Evolutionary conservation across 2,329 filamentous ascomycete genomes (phyloP), one percentile per base, ranked within the genome.

Genomic region (Hymenoscyphus occultus): DNA sequence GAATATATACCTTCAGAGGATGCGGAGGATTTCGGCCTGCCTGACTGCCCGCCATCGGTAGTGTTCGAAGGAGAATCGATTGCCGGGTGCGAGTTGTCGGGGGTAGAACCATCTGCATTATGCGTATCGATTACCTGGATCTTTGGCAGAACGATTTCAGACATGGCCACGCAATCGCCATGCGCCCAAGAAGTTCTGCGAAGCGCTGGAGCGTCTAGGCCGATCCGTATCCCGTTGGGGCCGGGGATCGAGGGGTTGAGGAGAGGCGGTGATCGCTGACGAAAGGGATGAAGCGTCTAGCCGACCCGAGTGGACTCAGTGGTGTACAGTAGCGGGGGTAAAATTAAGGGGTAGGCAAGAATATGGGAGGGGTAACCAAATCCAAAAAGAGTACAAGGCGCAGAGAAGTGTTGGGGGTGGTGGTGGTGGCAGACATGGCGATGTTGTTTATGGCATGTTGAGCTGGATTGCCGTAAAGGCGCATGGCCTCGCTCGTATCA

Each of bases 1-100:
- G 42, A 22, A 31, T 67, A 65, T 68, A 62, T 66, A 74, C 74
- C 73, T 69, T 76, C 74, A 56, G 74, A 75, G 57, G 72, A 74
- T 32, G 69, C 70, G 22, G 73, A 62, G 51, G 71, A 74, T 54
- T 65, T 70, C 64, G 74, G 74, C 59, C 71, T 71, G 10, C 64
- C 63, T 19, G 71, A 69, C 32, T 67, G 68, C 13, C 67, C 72
- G 54, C 69, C 71, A 65, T 74, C 73, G 59, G 71, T 68, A 6
- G 67, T 69, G 22, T 68, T 71, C n/a, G 69, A 72, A 16, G 71
- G 72, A 42, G 73, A 72, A 31, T 73, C 72, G 48, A 71, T 39
- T 59, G 60, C 64, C 19, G 39, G n/a, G 42, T 14, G 22, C 61
- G 67, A 65, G 63, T 64, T 58, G 48, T 67, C 68, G n/a, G 63